phyloP scores from a whole-genome alignment of 352 stramenopile species.

The Phytophthora crassamura region DNA sequence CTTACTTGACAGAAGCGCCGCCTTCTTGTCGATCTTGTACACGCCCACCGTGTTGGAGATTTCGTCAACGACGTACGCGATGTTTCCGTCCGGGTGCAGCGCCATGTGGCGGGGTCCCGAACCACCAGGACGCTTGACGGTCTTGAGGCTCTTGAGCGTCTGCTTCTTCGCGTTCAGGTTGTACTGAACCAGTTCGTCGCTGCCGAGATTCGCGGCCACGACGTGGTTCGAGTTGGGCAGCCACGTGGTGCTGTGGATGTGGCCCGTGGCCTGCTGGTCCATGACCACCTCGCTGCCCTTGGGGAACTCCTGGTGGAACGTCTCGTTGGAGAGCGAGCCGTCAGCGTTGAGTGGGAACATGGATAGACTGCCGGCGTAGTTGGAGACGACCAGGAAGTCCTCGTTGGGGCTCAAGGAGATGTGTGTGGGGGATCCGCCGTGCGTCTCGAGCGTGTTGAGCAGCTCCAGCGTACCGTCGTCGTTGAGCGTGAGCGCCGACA shows the following conservation, averaged over 20 bases:
- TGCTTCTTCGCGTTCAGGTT: constrained; percentile 45
- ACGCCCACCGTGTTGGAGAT: constrained; percentile 69
- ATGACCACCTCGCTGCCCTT: constrained; percentile 45
- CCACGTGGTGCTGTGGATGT: constrained; percentile 78
- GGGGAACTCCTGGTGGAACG: constrained; percentile 51
- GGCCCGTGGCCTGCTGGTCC: constrained; percentile 47
- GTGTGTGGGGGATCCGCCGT: constrained; percentile 53
- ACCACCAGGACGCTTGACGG: constrained; percentile 36
- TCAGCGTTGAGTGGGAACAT: constrained; percentile 60
- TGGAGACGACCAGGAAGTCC: constrained; percentile 64
- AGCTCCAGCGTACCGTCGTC: constrained; percentile 46
- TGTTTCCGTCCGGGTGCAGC: constrained; percentile 49
- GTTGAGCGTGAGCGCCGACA: constrained; percentile 52
- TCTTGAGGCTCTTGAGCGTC: constrained; percentile 37
- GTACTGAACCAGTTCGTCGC: constrained; percentile 64
- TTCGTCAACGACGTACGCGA: constrained; percentile 72
- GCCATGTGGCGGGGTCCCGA: constrained; percentile 73
- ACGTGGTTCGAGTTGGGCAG: constrained; percentile 48
- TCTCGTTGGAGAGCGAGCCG: constrained; percentile 45
- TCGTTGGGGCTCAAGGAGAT: constrained; percentile 56
- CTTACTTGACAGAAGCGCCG: constrained; percentile 27
- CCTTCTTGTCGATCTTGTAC: constrained; percentile 44
- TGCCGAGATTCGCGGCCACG: constrained; percentile 65
- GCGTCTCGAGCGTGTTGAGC: constrained; percentile 59
- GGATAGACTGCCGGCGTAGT: constrained; percentile 68